Conservation (phyloP, 2,329 filamentous ascomycete genomes). For the Exophiala oligosperma region DNA sequence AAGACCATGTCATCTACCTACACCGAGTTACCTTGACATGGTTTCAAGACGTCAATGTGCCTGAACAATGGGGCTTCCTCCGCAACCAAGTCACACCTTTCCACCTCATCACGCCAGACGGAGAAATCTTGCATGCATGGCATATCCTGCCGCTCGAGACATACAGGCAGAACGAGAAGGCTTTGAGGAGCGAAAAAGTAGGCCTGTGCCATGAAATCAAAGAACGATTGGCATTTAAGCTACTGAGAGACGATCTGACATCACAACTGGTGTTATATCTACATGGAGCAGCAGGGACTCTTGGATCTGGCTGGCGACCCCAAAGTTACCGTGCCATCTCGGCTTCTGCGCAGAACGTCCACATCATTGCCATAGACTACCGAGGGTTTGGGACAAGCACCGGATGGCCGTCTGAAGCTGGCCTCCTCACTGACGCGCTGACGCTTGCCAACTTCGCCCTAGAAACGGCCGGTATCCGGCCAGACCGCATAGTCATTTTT, state of each 20-base stretch:
- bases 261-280: conserved; percentile 51
- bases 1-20: conserved; percentile 59
- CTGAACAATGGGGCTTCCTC: conserved; percentile 51
- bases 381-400: conserved; percentile 78
- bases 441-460: conserved; percentile 57
- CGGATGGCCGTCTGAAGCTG: conserved; percentile 56
- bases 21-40: conserved; percentile 56
- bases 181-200: conserved; percentile 42
- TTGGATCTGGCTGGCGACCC: conserved; percentile 57
- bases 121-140: conserved; percentile 47
- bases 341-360: conserved; percentile 53
- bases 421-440: conserved; percentile 56
- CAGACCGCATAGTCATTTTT: conserved; percentile 59
- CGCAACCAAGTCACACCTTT: conserved; percentile 53
- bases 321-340: conserved; percentile 58
- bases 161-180: conserved; percentile 45
- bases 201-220: conserved; percentile 39
- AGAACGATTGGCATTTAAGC: conserved; percentile 40
- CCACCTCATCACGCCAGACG: conserved; percentile 38
- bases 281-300: conserved; percentile 58
- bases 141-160: conserved; percentile 50
- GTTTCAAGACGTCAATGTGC: conserved; percentile 52
- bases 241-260: conserved; percentile 48
- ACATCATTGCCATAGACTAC: conserved; percentile 67
- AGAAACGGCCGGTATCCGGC: conserved; percentile 52